Evolutionary conservation across 1,284 basidiomycete species (phyloP).

Genomic region (Ustilago hordei): DNA sequence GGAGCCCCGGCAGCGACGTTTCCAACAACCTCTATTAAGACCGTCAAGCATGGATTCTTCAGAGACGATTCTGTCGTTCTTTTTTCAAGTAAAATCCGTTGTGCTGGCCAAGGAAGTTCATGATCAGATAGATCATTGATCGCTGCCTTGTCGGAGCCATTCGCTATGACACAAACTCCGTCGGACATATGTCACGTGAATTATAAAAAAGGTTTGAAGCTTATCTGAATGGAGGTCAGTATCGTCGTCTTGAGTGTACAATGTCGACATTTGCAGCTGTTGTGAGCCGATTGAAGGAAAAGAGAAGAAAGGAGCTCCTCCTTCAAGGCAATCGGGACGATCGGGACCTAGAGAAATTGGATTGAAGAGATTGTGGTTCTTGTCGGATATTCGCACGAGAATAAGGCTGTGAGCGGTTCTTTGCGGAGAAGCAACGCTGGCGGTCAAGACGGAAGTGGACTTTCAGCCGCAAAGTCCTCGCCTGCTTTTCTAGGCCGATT

Average conservation of each 20-base stretch:
- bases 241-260: no score
- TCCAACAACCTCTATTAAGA: no score
- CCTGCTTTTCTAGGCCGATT: constrained; percentile 5
- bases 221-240: no score
- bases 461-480: constrained; percentile 10
- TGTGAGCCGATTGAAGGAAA: neutral
- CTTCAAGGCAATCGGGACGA: neutral
- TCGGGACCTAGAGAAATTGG: neutral
- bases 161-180: no score
- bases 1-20: no score
- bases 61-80: neutral
- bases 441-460: constrained; percentile 8
- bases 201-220: no score
- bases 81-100: neutral
- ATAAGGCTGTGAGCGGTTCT: neutral
- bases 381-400: neutral
- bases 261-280: no score
- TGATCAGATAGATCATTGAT: neutral
- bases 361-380: no score
- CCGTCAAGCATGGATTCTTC: no score
- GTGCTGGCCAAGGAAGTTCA: neutral
- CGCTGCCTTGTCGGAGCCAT: neutral
- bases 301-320: neutral
- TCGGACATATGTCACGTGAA: no score
- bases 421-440: constrained; percentile 3